A percentile compares a stretch with the other conserved stretches of the same genome.
Conservation (phyloP, 1,139 yeast genomes). For the Debaryomyces subglobosus region DNA sequence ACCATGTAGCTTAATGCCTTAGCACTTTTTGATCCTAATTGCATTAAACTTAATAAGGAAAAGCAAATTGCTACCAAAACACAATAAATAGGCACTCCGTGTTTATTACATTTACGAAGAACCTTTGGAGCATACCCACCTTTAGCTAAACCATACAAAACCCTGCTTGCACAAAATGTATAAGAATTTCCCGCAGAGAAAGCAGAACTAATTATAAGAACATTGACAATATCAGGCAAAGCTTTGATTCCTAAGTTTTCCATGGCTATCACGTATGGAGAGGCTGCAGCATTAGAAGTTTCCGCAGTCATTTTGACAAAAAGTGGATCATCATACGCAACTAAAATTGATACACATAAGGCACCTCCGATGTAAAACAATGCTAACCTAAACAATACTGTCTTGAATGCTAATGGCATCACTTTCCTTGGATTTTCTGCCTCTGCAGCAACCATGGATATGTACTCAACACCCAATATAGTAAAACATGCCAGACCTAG, state of each 20-base stretch:
- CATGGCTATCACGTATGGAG: constrained; percentile 52
- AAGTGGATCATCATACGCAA: constrained; percentile 44
- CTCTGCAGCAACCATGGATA: constrained; percentile 84
- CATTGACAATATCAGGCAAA: constrained; percentile 47
- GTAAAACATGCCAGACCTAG: constrained; percentile 61
- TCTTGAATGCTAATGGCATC: constrained; percentile 78
- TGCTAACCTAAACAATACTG: constrained; percentile 72
- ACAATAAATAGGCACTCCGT: constrained; percentile 63
- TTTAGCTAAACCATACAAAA: constrained; percentile 41
- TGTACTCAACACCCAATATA: constrained; percentile 83
- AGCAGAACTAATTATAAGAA: constrained; percentile 37
- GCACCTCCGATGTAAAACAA: constrained; percentile 64
- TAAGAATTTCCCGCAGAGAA: constrained; percentile 50
- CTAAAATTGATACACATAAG: constrained; percentile 41
- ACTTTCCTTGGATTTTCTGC: constrained; percentile 73
- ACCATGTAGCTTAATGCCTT: constrained; percentile 79
- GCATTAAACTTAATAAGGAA: constrained; percentile 33
- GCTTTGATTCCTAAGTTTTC: constrained; percentile 39
- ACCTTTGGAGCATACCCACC: constrained; percentile 45
- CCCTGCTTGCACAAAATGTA: constrained; percentile 46
- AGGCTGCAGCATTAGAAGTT: constrained; percentile 32
- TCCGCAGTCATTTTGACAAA: constrained; percentile 28
- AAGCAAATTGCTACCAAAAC: constrained; percentile 37
- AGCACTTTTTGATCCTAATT: constrained; percentile 40
- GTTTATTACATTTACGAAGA: constrained; percentile 44